These are phyloP conservation scores for Phytophthora sansomeana DNA, from an alignment of 352 stramenopile species.

Conservation along the genomic window DNA sequence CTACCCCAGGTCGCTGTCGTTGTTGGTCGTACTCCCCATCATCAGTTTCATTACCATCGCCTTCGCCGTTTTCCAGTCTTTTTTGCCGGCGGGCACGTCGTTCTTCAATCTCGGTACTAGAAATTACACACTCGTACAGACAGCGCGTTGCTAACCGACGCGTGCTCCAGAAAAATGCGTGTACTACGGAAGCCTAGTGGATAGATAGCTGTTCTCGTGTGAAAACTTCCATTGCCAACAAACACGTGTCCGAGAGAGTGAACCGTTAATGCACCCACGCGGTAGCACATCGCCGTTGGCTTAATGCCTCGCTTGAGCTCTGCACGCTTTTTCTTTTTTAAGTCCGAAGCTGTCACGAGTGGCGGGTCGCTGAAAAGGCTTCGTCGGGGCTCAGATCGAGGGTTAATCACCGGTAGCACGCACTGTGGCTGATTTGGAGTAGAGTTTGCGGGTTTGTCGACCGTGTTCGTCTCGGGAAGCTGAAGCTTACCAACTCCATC, in stretches of 20 bases:
- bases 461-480: constrained; percentile 3
- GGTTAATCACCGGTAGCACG: constrained; percentile 61
- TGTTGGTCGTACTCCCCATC: constrained; percentile 28
- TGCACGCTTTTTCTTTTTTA: constrained; percentile 72
- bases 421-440: constrained; percentile 9
- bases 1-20: constrained; percentile 33
- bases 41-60: background rate
- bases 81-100: constrained; percentile 35
- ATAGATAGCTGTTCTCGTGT: constrained; percentile 88
- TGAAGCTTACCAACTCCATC: background rate
- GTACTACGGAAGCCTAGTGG: constrained; percentile 91
- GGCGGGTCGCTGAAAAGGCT: constrained; percentile 57
- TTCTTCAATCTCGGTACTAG: constrained; percentile 77
- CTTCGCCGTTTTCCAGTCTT: constrained; percentile 17
- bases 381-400: constrained; percentile 47
- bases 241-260: constrained; percentile 85
- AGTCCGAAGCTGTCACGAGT: constrained; percentile 50
- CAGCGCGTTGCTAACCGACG: constrained; percentile 63
- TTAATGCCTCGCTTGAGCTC: constrained; percentile 47
- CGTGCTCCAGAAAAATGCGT: constrained; percentile 94
- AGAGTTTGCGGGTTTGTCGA: background rate
- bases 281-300: constrained; percentile 66
- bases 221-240: constrained; percentile 85
- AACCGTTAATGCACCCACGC: constrained; percentile 80
- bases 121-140: constrained; percentile 93